Base-by-base conservation (phyloP, 257 asterid genomes). In the Ophiorrhiza pumila region DNA sequence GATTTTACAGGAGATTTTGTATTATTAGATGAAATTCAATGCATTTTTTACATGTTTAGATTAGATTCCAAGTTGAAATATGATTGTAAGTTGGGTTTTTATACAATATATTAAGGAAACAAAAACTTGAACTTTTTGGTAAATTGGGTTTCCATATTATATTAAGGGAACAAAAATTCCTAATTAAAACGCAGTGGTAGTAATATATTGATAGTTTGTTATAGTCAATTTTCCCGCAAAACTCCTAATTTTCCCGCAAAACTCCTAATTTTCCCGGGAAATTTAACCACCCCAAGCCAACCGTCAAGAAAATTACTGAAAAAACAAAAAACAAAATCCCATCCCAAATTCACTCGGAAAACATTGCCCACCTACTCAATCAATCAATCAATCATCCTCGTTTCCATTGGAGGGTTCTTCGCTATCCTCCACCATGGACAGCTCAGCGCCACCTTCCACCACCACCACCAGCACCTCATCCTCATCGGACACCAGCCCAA, bases 211-310 rank as follows among this genome's bases (percentile, higher is more conserved):
- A n/a, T n/a, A n/a, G n/a, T n/a, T n/a, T n/a, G n/a, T n/a, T n/a
- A n/a, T n/a, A n/a, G n/a, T n/a, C n/a, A n/a, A n/a, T n/a, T n/a
- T n/a, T n/a, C n/a, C n/a, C n/a, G n/a, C n/a, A n/a, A n/a, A 58
- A 27, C 4, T 13, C 18, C 70, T 58, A 75, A 74, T 77, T 77
- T 83, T 80, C 79, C 67, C 84, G 83, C 80, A 80, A 74, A 63
- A 43, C 15, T n/a, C 60, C 62, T 79, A 34, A 61, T n/a, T 78
- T 77, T 80, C 81, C 87, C 87, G 85, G 85, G 80, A 83, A 78
- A 69, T 22, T 69, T 65, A 50, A 77, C 80, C 23, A 47, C 75
- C 15, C 25, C 67, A 22, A 55, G 14, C 5, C n/a, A n/a, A 5
- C 8, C 4, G 25, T 2, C 25, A 63, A 63, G 43, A 63, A 37